Conservation (phyloP, 164 flowering plant genomes). For the Paratinospora sagittata region DNA sequence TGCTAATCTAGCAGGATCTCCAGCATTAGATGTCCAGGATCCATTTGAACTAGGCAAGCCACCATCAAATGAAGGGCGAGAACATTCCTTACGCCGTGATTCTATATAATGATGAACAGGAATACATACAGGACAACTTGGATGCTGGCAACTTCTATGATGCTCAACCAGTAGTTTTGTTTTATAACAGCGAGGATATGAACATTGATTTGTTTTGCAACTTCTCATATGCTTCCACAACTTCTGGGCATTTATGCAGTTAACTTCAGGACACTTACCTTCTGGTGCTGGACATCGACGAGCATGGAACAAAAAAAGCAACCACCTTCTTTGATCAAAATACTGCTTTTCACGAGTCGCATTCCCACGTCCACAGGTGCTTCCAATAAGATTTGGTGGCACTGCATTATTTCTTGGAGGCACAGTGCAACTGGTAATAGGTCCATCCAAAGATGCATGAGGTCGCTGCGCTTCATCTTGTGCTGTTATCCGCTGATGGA, state of each 20-base stretch:
- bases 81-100: constrained; percentile 23
- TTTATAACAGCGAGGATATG: constrained; percentile 51
- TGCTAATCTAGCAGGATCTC: constrained; percentile 27
- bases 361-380: constrained; percentile 28
- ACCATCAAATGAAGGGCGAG: constrained; percentile 27
- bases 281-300: constrained; percentile 61
- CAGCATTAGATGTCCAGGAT: constrained; percentile 36
- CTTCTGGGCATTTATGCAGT: constrained; percentile 49
- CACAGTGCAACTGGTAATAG: constrained; percentile 32
- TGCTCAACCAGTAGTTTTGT: constrained; percentile 49
- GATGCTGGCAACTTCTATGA: constrained; percentile 37
- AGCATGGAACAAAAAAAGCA: constrained; percentile 78
- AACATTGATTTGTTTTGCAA: constrained; percentile 44
- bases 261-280: constrained; percentile 58
- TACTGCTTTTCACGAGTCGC: constrained; percentile 33
- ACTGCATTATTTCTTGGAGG: constrained; percentile 30
- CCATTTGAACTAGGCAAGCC: constrained; percentile 31
- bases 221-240: constrained; percentile 53
- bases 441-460: constrained; percentile 51
- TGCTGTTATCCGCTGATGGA: constrained; percentile 47
- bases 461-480: constrained; percentile 72
- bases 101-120: constrained; percentile 41
- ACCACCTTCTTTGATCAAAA: constrained; percentile 60
- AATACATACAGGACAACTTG: constrained; percentile 72
- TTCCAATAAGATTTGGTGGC: constrained; percentile 25